Percentiles rank a stretch among this genome's conserved stretches.
phyloP scores from a whole-genome alignment of 2,329 filamentous ascomycete species.

The Ceratocystis huliohia region DNA sequence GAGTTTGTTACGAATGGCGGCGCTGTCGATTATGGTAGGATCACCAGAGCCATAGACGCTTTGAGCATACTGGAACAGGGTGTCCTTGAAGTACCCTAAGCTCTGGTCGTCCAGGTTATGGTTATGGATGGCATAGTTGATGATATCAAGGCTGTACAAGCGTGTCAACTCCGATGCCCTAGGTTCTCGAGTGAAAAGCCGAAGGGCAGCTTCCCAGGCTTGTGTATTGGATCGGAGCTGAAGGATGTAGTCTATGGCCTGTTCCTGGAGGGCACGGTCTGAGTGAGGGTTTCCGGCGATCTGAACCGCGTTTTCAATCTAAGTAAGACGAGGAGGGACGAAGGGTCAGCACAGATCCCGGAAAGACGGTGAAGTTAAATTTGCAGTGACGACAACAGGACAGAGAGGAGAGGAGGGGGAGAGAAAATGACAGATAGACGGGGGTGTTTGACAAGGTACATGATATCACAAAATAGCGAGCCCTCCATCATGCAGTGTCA shows the following conservation, averaged over 20 bases:
- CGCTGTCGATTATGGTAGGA: slow-evolving; percentile 51
- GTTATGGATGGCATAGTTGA: slow-evolving; percentile 81
- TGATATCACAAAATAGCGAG: not conserved
- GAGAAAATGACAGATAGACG: not conserved
- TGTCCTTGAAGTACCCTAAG: slow-evolving; percentile 65
- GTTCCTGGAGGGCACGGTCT: slow-evolving; percentile 59
- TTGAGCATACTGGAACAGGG: slow-evolving; percentile 67
- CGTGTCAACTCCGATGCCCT: slow-evolving; percentile 71
- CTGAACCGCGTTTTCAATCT: slow-evolving; percentile 92
- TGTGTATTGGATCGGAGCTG: slow-evolving; percentile 70
- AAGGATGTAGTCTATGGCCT: slow-evolving; percentile 69
- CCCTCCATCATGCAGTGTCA: not conserved
- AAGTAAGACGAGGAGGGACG: not conserved
- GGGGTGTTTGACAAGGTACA: not conserved
- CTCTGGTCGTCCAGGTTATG: slow-evolving; percentile 61
- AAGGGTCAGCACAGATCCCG: no score
- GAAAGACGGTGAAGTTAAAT: no score
- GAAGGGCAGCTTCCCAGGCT: slow-evolving; percentile 80
- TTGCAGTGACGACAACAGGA: not conserved
- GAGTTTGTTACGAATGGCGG: slow-evolving; percentile 86
- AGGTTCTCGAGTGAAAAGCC: slow-evolving; percentile 69
- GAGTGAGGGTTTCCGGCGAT: slow-evolving; percentile 78
- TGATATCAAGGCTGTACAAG: slow-evolving; percentile 77
- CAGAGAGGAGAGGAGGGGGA: not conserved
- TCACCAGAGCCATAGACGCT: slow-evolving; percentile 54